Percentiles rank a stretch among this genome's conserved stretches.
Evolutionary conservation across 306 rosid species (phyloP).

Genomic region (Abrus pulchellus): DNA sequence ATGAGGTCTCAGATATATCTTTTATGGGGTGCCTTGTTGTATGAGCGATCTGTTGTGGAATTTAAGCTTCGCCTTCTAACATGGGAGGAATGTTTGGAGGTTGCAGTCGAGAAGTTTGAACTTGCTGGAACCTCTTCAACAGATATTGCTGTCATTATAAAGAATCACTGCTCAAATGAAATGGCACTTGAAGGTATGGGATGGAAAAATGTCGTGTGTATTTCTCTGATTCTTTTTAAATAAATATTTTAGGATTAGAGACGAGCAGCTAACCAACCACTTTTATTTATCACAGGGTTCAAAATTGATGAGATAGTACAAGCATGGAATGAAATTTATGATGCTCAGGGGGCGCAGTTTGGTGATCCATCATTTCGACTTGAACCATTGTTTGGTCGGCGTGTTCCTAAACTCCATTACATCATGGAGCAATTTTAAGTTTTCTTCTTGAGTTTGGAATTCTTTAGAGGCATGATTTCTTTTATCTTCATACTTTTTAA

Average conservation of each 20-base stretch:
- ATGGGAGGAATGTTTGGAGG: slow-evolving; percentile 93
- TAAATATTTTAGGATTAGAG: background rate
- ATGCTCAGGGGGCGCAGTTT: slow-evolving; percentile 29
- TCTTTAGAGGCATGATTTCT: slow-evolving; percentile 1
- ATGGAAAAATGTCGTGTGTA: background rate
- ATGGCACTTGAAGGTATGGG: slow-evolving; percentile 33
- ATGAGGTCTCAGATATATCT: slow-evolving; percentile 78
- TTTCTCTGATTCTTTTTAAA: background rate
- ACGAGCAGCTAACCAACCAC: background rate
- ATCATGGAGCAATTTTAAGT: slow-evolving; percentile 32
- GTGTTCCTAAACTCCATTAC: slow-evolving; percentile 32
- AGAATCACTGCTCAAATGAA: slow-evolving; percentile 40
- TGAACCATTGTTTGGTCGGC: slow-evolving; percentile 35
- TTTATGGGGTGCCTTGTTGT: slow-evolving; percentile 81
- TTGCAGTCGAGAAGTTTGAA: slow-evolving; percentile 85
- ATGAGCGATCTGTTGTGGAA: slow-evolving; percentile 88
- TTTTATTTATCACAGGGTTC: slow-evolving; percentile 6
- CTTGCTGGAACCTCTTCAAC: slow-evolving; percentile 88
- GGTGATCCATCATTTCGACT: slow-evolving; percentile 38
- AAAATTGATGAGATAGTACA: slow-evolving; percentile 37
- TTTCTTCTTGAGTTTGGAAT: slow-evolving; percentile 21
- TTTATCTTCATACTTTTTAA: slow-evolving; percentile 6
- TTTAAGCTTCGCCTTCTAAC: slow-evolving; percentile 73
- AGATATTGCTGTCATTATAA: slow-evolving; percentile 52
- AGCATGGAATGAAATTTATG: slow-evolving; percentile 36